Evolutionary conservation across 75 land plant genomes (phyloP).

Genomic region (Chamaecyparis obtusa): DNA sequence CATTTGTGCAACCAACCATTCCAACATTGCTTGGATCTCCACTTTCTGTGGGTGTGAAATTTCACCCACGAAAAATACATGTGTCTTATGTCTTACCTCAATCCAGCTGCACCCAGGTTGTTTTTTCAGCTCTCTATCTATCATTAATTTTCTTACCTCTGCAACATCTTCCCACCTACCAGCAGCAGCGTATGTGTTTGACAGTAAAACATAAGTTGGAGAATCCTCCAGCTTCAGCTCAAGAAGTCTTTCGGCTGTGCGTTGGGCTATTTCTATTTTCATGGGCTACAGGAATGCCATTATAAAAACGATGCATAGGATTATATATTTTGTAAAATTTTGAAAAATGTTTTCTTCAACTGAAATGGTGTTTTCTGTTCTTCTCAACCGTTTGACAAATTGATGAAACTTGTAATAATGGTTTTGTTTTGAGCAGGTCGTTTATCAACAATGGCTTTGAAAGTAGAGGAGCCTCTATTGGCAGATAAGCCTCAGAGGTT

Average conservation of each 20-base stretch:
- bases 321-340: too few species aligned
- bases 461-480: conserved; percentile 13
- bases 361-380: too few species aligned
- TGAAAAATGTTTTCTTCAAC: too few species aligned
- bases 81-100: not conserved
- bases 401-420: too few species aligned
- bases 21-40: conserved; percentile 11
- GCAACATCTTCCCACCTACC: not conserved
- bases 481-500: conserved; percentile 24
- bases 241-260: not conserved
- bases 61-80: not conserved
- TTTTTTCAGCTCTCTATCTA: not conserved
- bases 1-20: conserved; percentile 12
- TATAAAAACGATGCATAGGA: not conserved
- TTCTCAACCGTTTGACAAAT: too few species aligned
- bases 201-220: not conserved
- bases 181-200: not conserved
- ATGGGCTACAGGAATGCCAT: not conserved
- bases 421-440: not conserved
- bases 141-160: not conserved
- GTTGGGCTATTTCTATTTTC: not conserved
- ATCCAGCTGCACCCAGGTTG: not conserved
- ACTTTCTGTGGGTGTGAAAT: not conserved
- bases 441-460: not conserved
- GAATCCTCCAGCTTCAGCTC: not conserved